Evolutionary conservation across 2,329 filamentous ascomycete genomes (phyloP), one percentile per base, ranked within the genome.

Genomic region (Tolypocladium ovalisporum): DNA sequence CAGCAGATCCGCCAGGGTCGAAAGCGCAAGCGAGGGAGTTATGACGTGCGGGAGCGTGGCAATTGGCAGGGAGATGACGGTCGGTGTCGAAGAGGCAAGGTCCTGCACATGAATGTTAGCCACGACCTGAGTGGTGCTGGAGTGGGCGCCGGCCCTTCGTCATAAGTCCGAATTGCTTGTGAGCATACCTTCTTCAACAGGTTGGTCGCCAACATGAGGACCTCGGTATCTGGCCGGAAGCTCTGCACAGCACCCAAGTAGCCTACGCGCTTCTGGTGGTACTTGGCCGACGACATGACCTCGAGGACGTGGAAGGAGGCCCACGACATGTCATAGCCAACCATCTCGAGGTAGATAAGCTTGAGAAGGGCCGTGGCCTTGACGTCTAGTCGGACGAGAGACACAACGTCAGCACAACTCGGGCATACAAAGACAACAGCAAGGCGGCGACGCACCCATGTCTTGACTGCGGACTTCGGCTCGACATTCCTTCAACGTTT

Each of bases 301-400:
- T 99, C 94, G 53, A 99, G 86, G 55, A 97, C 93, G 71, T 99
- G 90, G 75, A 99, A 99, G 15, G 92, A 92, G 4, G 94, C 94
- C 94, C 94, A 99, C 3, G 93, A 97, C 94, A 99, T 99, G 74
- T 97, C 94, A 71, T 97, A 89, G 17, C 94, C 94, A 65, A 97
- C 92, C 94, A 99, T 99, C 72, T 99, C 94, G 63, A 99, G 84
- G 71, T 99, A 99, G 56, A 97, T 87, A 65, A 99, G 82, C 78
- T 99, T 99, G 68, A 99, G 79, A 56, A 99, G 81, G 52, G 94
- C 94, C 37, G 91, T 97, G 24, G 94, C 92, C 79, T 99, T 99
- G 74, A 96, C 82, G 76, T 97, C 92, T 90, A 58, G 55, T 53
- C 56, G 56, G 29, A 3, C 22, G 47, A 54, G 47, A 54, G 29